These are phyloP conservation scores for Ustilago tritici DNA, from an alignment of 1,284 basidiomycete species.

Conservation along the genomic window DNA sequence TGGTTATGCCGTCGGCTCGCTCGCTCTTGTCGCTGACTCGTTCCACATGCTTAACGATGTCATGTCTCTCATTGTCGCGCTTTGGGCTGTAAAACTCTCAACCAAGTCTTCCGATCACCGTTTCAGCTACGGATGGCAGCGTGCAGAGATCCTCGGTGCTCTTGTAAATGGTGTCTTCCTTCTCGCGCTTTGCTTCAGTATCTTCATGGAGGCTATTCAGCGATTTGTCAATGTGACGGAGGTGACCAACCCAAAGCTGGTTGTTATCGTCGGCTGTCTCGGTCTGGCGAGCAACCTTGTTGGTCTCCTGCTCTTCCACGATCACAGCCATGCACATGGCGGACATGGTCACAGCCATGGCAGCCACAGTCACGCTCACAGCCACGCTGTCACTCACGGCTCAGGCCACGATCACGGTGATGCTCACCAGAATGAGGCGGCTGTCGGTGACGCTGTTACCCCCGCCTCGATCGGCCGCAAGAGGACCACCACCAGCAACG, in stretches of 20 bases:
- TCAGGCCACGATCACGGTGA: slow-evolving; percentile 13
- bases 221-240: slow-evolving; percentile 83
- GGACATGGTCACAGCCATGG: slow-evolving; percentile 73
- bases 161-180: slow-evolving; percentile 97
- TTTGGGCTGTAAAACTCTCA: slow-evolving; percentile 86
- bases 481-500: slow-evolving; percentile 18
- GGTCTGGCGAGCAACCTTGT: slow-evolving; percentile 92
- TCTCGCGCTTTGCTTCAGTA: slow-evolving; percentile 93
- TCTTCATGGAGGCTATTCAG: slow-evolving; percentile 90
- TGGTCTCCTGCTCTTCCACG: slow-evolving; percentile 94
- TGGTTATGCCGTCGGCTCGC: slow-evolving; percentile 91
- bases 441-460: slow-evolving; percentile 12
- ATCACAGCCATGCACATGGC: slow-evolving; percentile 64
- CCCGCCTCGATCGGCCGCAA: slow-evolving; percentile 27
- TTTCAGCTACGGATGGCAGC: slow-evolving; percentile 96
- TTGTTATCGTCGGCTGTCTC: slow-evolving; percentile 89
- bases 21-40: slow-evolving; percentile 94
- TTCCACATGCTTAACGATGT: slow-evolving; percentile 92
- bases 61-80: slow-evolving; percentile 90
- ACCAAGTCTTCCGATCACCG: slow-evolving; percentile 73
- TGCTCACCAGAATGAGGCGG: slow-evolving; percentile 21
- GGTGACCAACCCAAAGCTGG: slow-evolving; percentile 84
- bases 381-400: slow-evolving; percentile 25
- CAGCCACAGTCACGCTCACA: slow-evolving; percentile 41
- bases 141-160: slow-evolving; percentile 88